These are phyloP conservation scores for Phytophthora foliorum DNA, from an alignment of 352 stramenopile genomes.

Conservation along the genomic window DNA sequence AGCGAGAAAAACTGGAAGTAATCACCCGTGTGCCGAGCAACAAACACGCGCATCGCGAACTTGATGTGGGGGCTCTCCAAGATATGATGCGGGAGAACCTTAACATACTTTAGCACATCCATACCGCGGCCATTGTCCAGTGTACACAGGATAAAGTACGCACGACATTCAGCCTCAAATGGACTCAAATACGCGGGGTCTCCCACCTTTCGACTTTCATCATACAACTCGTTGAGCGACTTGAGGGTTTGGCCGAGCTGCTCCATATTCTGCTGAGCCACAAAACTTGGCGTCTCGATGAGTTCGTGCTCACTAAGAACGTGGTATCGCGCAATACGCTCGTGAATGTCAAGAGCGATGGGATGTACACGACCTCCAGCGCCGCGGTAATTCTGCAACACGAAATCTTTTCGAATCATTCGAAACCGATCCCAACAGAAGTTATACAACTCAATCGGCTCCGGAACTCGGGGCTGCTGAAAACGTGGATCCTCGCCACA, in stretches of 20 bases:
- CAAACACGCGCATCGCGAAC: constrained; percentile 90
- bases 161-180: constrained; percentile 88
- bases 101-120: constrained; percentile 91
- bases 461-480: constrained; percentile 69
- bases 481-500: constrained; percentile 76
- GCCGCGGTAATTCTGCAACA: constrained; percentile 97
- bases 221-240: constrained; percentile 90
- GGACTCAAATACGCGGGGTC: constrained; percentile 71
- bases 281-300: constrained; percentile 82
- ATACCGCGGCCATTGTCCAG: constrained; percentile 86
- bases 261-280: constrained; percentile 92
- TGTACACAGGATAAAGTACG: constrained; percentile 89
- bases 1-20: constrained; percentile 89
- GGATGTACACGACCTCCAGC: constrained; percentile 93
- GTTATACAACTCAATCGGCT: constrained; percentile 95
- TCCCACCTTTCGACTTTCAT: constrained; percentile 78
- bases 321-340: constrained; percentile 96
- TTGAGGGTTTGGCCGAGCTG: constrained; percentile 90
- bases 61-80: constrained; percentile 80
- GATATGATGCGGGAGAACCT: constrained; percentile 67
- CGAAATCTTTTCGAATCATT: constrained; percentile 98
- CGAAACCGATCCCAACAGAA: constrained; percentile 97
- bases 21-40: constrained; percentile 85
- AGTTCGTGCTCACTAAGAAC: constrained; percentile 96
- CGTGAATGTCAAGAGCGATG: constrained; percentile 93